Evolutionary conservation across 768 basidiomycete species (phyloP).

Genomic region (Hypholoma fasciculare): DNA sequence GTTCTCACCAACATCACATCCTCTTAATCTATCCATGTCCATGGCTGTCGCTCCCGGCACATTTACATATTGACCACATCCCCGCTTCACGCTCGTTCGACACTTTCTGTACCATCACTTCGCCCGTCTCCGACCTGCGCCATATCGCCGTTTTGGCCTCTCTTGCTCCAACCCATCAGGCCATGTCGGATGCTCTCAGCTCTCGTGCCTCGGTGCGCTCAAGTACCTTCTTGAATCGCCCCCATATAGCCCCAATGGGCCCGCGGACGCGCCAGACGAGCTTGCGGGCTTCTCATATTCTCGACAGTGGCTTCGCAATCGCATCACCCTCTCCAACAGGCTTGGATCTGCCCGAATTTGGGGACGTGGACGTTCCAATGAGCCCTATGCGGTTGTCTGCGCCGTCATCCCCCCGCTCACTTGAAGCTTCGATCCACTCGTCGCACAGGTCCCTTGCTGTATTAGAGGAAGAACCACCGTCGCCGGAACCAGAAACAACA

Average conservation of each 20-base stretch:
- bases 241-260: constrained; percentile 24
- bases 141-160: neutral
- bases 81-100: constrained; percentile 1
- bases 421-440: constrained; percentile 12
- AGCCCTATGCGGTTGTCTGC: constrained; percentile 3
- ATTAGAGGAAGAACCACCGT: constrained; percentile 12
- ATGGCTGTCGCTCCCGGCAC: too few relatives aligned
- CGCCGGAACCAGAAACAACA: neutral
- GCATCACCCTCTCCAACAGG: constrained; percentile 10
- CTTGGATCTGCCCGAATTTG: constrained; percentile 17
- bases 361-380: constrained; percentile 10
- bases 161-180: neutral
- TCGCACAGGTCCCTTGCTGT: constrained; percentile 15
- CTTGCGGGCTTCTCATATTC: constrained; percentile 17
- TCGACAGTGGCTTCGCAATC: constrained; percentile 13
- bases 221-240: constrained; percentile 27
- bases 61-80: too few relatives aligned
- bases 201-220: constrained; percentile 21
- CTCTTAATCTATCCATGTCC: neutral
- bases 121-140: neutral
- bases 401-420: constrained; percentile 9
- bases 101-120: neutral
- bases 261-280: constrained; percentile 24
- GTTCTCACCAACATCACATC: constrained; percentile 4
- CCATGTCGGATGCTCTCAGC: constrained; percentile 31